Evolutionary conservation across 2,329 filamentous ascomycete genomes (phyloP).

Genomic region (Aspergillus fumigatus): DNA sequence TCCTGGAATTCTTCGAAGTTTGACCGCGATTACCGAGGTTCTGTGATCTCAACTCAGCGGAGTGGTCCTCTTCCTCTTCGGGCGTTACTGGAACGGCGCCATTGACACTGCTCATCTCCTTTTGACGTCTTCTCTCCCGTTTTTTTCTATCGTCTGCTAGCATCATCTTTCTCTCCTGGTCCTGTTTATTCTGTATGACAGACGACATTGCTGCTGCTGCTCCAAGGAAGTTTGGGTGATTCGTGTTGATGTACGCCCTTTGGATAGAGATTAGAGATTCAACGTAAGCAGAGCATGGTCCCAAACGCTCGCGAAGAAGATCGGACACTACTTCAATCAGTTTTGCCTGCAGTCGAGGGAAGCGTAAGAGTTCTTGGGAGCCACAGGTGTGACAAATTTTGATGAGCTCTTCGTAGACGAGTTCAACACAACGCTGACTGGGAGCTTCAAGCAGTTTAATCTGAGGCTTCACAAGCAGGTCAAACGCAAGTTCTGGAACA

Average conservation of each 20-base stretch:
- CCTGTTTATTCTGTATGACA: constrained; percentile 90
- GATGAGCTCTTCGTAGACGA: constrained; percentile 98
- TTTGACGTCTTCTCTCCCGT: constrained; percentile 74
- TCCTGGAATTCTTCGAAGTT: constrained; percentile 60
- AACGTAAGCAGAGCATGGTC: constrained; percentile 84
- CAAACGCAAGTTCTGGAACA: constrained; percentile 95
- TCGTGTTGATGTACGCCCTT: constrained; percentile 98
- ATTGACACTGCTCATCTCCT: constrained; percentile 74
- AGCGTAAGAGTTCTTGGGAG: constrained; percentile 86
- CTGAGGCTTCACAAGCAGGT: constrained; percentile 94
- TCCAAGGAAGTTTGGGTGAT: constrained; percentile 96
- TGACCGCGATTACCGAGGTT: constrained; percentile 59
- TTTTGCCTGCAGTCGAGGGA: constrained; percentile 89
- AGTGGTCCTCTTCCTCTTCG: constrained; percentile 64
- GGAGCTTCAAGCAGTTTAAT: constrained; percentile 95
- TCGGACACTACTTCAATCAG: constrained; percentile 98
- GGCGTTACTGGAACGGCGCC: constrained; percentile 57
- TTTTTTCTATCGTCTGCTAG: constrained; percentile 81
- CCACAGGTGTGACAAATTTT: constrained; percentile 99
- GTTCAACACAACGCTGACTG: constrained; percentile 91
- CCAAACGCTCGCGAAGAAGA: constrained; percentile 83
- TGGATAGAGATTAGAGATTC: constrained; percentile 97
- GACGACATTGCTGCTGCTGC: constrained; percentile 96
- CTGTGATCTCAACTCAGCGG: constrained; percentile 49
- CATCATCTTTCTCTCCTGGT: constrained; percentile 77